phyloP scores from a whole-genome alignment of 192 early-diverging fungal species.

The Coemansia sp. region DNA sequence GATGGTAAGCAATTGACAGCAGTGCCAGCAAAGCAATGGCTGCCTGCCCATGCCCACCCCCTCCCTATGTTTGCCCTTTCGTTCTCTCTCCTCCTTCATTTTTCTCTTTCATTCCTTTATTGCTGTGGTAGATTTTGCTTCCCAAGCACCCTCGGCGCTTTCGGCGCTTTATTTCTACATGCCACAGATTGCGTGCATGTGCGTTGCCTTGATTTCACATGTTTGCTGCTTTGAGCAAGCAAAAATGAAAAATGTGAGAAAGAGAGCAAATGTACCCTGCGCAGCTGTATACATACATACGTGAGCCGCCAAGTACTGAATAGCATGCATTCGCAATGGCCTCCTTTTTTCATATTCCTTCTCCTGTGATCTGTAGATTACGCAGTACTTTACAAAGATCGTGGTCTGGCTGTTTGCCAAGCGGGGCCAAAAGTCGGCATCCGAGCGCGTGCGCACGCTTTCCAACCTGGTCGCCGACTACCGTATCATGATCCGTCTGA shows the following conservation, averaged over 20 bases:
- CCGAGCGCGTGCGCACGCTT: conserved; percentile 73
- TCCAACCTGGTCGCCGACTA: conserved; percentile 85
- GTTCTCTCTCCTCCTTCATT: not conserved
- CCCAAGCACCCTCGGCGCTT: not conserved
- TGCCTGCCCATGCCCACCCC: no score
- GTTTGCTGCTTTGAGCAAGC: not conserved
- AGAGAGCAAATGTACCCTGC: no score
- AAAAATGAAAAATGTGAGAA: not conserved
- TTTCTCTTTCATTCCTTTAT: not conserved
- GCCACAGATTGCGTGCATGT: conserved; percentile 4
- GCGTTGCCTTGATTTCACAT: conserved; percentile 10
- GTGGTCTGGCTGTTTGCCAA: conserved; percentile 73
- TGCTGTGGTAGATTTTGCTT: not conserved
- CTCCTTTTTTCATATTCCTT: not conserved
- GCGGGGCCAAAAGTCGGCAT: conserved; percentile 58
- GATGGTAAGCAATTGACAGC: conserved; percentile 48
- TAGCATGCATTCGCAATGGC: no score
- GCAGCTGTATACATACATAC: no score
- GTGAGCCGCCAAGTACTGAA: no score
- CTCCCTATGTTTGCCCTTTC: no score
- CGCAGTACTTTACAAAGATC: conserved; percentile 92
- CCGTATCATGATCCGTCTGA: conserved; percentile 87
- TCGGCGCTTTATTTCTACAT: not conserved
- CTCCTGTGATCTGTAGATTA: conserved; percentile 56
- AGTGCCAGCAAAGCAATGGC: conserved; percentile 11